A percentile compares a stretch with the other conserved stretches of the same genome.
Conservation (phyloP, 1,139 yeast species). For the Blastobotrys ciferrii region DNA sequence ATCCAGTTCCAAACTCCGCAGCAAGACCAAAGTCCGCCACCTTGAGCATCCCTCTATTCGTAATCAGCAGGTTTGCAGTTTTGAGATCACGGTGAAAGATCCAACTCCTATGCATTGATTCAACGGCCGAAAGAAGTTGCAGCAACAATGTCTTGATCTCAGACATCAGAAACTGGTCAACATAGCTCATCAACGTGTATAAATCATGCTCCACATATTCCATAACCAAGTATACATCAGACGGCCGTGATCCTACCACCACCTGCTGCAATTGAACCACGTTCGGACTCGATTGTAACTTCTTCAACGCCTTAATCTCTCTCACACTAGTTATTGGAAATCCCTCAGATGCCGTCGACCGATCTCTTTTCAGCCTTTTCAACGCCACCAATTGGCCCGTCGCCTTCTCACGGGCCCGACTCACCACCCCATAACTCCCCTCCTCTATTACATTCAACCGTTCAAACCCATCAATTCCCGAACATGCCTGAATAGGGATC, state of each 20-base stretch:
- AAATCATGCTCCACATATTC: conserved; percentile 38
- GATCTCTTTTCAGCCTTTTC: conserved; percentile 90
- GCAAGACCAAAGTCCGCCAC: conserved; percentile 96
- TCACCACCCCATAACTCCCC: conserved; percentile 98
- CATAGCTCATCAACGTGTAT: conserved; percentile 24
- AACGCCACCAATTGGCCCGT: conserved; percentile 90
- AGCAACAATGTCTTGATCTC: conserved; percentile 34
- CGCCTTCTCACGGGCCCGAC: conserved; percentile 88
- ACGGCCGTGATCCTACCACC: conserved; percentile 42
- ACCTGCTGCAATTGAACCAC: conserved; percentile 69
- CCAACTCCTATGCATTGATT: conserved; percentile 86
- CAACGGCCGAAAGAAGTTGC: conserved; percentile 55
- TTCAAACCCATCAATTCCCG: neutral
- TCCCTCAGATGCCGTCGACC: conserved; percentile 84
- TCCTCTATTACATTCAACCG: conserved; percentile 81
- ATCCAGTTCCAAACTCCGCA: conserved; percentile 83
- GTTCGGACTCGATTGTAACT: conserved; percentile 72
- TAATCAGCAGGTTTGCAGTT: conserved; percentile 81
- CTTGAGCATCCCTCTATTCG: conserved; percentile 91
- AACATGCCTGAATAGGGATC: neutral
- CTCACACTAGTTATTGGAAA: conserved; percentile 86
- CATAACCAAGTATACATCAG: conserved; percentile 33
- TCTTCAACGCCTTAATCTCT: conserved; percentile 79
- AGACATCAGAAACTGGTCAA: conserved; percentile 30
- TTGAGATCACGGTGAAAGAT: conserved; percentile 91